Percentiles rank a stretch among this genome's conserved stretches.
Conservation (phyloP, 169 alveolate genomes). For the Cryptosporidium tyzzeri region DNA sequence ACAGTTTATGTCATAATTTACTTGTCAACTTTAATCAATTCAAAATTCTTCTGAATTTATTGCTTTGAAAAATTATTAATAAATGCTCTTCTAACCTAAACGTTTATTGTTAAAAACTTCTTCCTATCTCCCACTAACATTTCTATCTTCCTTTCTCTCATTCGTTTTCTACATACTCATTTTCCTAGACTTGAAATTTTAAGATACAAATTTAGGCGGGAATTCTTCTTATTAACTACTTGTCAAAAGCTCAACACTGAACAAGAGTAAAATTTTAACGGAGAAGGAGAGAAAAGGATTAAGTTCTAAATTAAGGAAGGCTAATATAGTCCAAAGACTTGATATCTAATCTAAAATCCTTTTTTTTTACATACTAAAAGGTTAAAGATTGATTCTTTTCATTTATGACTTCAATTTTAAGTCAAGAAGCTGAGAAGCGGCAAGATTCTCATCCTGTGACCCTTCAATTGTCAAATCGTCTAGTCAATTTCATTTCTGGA, state of each 20-base stretch:
- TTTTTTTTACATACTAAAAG: neutral
- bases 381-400: neutral
- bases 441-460: slow-evolving; percentile 3
- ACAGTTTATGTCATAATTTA: neutral
- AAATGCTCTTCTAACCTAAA: no score
- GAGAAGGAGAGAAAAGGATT: neutral
- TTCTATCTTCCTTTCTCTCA: neutral
- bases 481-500: slow-evolving; percentile 22
- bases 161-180: neutral
- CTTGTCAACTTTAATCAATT: neutral
- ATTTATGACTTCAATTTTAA: neutral
- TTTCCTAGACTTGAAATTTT: neutral
- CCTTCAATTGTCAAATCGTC: slow-evolving; percentile 30
- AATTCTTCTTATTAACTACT: neutral
- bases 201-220: slow-evolving; percentile 23
- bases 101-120: no score
- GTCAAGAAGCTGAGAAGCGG: slow-evolving; percentile 9
- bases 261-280: neutral
- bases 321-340: neutral
- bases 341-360: neutral
- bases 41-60: no score
- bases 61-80: neutral
- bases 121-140: neutral
- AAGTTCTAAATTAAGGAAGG: neutral
- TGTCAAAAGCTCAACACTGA: neutral